Evolutionary conservation across 768 basidiomycete genomes (phyloP).

Genomic region (Tephrocybe sp.): DNA sequence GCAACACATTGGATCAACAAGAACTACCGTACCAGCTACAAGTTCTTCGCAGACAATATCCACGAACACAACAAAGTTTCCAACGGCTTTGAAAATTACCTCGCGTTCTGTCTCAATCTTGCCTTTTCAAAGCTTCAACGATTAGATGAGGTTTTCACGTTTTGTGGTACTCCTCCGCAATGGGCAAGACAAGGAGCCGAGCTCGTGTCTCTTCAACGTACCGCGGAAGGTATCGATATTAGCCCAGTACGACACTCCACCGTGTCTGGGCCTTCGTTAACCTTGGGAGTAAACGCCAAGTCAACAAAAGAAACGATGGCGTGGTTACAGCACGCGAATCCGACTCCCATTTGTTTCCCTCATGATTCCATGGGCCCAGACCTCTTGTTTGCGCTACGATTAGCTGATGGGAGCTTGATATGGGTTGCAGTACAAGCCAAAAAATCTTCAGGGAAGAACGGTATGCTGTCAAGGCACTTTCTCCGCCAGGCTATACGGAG

Average conservation of each 20-base stretch:
- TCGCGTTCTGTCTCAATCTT: constrained; percentile 39
- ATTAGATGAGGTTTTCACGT: constrained; percentile 36
- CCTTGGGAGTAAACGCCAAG: constrained; percentile 37
- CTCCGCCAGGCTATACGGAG: constrained; percentile 38
- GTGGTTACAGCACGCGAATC: constrained; percentile 33
- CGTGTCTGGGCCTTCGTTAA: constrained; percentile 32
- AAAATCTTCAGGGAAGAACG: constrained; percentile 31
- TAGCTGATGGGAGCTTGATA: constrained; percentile 31
- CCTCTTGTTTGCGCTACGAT: constrained; percentile 35
- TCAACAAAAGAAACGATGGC: constrained; percentile 27
- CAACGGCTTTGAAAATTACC: constrained; percentile 46
- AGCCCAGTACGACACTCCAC: constrained; percentile 26
- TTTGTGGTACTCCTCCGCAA: constrained; percentile 27
- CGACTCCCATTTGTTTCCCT: constrained; percentile 40
- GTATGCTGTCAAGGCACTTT: constrained; percentile 25
- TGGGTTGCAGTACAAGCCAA: constrained; percentile 46
- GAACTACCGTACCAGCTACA: constrained; percentile 34
- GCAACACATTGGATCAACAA: constrained; percentile 39
- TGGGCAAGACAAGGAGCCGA: constrained; percentile 38
- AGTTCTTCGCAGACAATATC: constrained; percentile 36
- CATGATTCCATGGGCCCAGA: constrained; percentile 41
- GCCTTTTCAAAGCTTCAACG: constrained; percentile 30
- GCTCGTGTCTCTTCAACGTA: constrained; percentile 32
- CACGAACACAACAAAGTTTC: constrained; percentile 26
- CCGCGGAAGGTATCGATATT: constrained; percentile 25